Percentiles rank a stretch among this genome's conserved stretches.
phyloP scores from a whole-genome alignment of 2,329 filamentous ascomycete genomes.

The Phialophora tarda region DNA sequence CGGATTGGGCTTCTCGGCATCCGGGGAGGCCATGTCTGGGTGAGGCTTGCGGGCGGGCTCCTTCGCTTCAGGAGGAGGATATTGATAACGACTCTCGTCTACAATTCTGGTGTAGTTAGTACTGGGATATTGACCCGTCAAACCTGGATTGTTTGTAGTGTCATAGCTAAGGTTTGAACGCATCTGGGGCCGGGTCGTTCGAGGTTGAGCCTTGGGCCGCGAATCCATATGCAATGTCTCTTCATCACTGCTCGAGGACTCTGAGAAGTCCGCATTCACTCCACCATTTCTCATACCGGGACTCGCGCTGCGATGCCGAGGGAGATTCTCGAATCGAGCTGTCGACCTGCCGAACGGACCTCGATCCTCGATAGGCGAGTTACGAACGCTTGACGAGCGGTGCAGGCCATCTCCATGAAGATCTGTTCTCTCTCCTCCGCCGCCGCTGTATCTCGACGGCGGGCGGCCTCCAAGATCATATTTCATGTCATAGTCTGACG shows the following conservation, averaged over 20 bases:
- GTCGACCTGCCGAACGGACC: constrained; percentile 45
- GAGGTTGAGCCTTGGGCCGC: constrained; percentile 49
- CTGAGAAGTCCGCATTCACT: constrained; percentile 32
- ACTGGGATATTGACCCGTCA: constrained; percentile 38
- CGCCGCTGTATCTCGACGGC: constrained; percentile 61
- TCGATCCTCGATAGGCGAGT: constrained; percentile 50
- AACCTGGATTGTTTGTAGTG: constrained; percentile 27
- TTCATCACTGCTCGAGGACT: constrained; percentile 42
- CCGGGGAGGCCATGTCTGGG: constrained; percentile 28
- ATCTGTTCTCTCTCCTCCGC: constrained; percentile 63
- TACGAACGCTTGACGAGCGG: constrained; percentile 60
- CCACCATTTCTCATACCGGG: constrained; percentile 45
- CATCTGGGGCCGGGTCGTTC: constrained; percentile 24
- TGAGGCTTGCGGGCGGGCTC: constrained; percentile 34
- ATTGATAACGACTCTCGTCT: constrained; percentile 33
- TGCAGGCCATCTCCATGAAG: constrained; percentile 58
- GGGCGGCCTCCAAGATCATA: constrained; percentile 53
- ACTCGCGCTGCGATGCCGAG: constrained; percentile 52
- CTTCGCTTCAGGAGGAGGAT: constrained; percentile 36
- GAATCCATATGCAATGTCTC: constrained; percentile 25
- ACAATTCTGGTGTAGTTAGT: constrained; percentile 39
- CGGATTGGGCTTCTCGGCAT: constrained; percentile 21
- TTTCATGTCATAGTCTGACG: constrained; percentile 43
- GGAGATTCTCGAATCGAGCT: constrained; percentile 45
- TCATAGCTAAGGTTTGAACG: constrained; percentile 17